These are phyloP conservation scores for Amphirosellinia nigrospora DNA, from an alignment of 495 filamentous ascomycete species.

Conservation along the genomic window DNA sequence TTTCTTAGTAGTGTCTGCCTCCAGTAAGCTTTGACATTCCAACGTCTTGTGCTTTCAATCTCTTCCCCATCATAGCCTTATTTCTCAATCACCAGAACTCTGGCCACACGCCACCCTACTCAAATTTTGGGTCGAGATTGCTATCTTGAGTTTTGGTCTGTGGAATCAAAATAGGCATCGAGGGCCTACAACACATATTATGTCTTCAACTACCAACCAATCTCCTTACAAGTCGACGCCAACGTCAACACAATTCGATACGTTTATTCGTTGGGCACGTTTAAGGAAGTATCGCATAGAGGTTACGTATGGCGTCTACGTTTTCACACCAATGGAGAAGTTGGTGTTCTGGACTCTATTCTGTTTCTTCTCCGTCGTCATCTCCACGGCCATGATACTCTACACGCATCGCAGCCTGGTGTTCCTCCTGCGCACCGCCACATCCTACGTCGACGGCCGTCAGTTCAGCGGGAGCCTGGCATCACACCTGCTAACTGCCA, in stretches of 20 bases:
- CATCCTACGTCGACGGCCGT: slow-evolving; percentile 21
- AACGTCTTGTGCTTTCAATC: neutral
- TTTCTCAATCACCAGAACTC: neutral
- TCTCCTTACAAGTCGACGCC: slow-evolving; percentile 23
- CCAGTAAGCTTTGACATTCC: neutral
- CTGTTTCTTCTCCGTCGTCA: slow-evolving; percentile 32
- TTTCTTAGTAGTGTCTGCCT: neutral
- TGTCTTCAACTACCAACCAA: slow-evolving; percentile 23
- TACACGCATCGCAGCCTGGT: slow-evolving; percentile 30
- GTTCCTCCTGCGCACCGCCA: slow-evolving; percentile 24
- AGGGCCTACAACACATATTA: neutral
- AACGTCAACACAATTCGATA: slow-evolving; percentile 28
- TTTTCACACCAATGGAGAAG: slow-evolving; percentile 55
- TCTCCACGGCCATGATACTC: slow-evolving; percentile 31
- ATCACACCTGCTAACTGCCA: slow-evolving; percentile 16
- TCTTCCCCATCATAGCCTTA: neutral
- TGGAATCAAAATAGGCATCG: neutral
- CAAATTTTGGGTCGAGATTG: neutral
- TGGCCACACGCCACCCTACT: neutral
- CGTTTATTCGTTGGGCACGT: slow-evolving; percentile 42
- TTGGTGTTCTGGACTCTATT: slow-evolving; percentile 43
- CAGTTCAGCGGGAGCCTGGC: neutral
- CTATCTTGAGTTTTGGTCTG: neutral
- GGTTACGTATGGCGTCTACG: slow-evolving; percentile 54
- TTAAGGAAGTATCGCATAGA: slow-evolving; percentile 58